These are phyloP conservation scores for Pleurotus tuoliensis DNA, from an alignment of 768 basidiomycete genomes.

Conservation along the genomic window DNA sequence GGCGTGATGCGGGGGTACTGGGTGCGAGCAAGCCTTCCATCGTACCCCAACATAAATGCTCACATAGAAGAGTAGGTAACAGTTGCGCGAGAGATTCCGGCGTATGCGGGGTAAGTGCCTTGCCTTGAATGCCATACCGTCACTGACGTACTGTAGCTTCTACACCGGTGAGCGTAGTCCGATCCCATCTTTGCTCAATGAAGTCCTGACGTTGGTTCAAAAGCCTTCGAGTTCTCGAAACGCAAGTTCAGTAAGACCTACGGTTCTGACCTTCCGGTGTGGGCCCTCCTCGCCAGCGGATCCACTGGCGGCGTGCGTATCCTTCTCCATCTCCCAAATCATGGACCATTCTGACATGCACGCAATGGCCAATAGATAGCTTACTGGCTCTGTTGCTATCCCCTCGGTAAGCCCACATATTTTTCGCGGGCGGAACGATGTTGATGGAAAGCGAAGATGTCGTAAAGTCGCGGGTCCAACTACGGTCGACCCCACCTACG, in stretches of 20 bases:
- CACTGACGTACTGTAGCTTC: constrained; percentile 40
- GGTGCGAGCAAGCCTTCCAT: constrained; percentile 42
- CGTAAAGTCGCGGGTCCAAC: constrained; percentile 86
- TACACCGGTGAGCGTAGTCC: constrained; percentile 48
- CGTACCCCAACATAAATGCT: neutral
- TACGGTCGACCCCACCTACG: constrained; percentile 67
- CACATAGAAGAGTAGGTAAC: constrained; percentile 56
- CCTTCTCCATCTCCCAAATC: neutral
- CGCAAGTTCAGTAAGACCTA: constrained; percentile 64
- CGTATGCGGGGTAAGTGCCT: constrained; percentile 77
- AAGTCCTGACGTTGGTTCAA: constrained; percentile 9
- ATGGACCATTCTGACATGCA: constrained; percentile 1
- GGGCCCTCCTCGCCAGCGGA: constrained; percentile 81
- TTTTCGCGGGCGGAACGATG: too few relatives aligned
- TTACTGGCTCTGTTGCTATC: constrained; percentile 95
- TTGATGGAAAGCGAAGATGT: constrained; percentile 53
- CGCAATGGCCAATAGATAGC: constrained; percentile 45
- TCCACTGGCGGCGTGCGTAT: constrained; percentile 74
- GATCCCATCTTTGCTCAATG: neutral
- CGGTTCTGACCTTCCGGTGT: constrained; percentile 71
- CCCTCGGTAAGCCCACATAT: constrained; percentile 49
- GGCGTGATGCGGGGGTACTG: constrained; percentile 98
- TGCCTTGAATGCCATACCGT: neutral
- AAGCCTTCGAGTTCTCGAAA: constrained; percentile 89
- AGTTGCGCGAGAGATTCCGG: constrained; percentile 90